These are phyloP conservation scores for Nepenthes mirabilis DNA, from an alignment of 148 eudicot species.

Conservation along the genomic window DNA sequence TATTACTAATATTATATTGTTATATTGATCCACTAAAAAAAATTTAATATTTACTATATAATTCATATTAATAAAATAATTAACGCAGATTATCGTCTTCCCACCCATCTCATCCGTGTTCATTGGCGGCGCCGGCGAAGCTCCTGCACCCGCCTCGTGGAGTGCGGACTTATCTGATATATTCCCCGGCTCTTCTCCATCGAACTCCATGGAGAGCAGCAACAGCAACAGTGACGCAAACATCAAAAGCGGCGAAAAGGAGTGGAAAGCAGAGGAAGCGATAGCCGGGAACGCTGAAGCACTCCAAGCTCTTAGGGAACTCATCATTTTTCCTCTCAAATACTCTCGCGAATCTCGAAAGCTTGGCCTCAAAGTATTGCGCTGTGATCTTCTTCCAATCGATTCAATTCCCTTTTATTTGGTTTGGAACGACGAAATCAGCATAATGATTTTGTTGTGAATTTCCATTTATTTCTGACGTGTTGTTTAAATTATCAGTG, in stretches of 20 bases:
- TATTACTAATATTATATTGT: no score
- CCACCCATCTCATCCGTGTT: no score
- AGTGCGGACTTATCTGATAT: no score
- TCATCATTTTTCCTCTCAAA: conserved; percentile 48
- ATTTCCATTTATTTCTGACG: background rate
- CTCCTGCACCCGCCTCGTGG: no score
- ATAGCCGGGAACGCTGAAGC: conserved; percentile 76
- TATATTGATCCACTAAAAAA: no score
- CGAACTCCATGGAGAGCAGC: background rate
- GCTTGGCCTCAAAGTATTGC: conserved; percentile 53
- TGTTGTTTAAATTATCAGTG: conserved; percentile 28
- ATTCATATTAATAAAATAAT: no score
- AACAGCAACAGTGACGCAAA: background rate
- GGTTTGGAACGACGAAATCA: background rate
- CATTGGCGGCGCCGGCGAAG: no score
- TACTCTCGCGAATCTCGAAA: conserved; percentile 42
- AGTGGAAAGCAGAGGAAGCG: conserved; percentile 69
- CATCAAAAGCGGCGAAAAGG: background rate
- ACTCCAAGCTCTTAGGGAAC: conserved; percentile 69
- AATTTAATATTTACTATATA: no score
- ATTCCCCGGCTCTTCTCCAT: background rate
- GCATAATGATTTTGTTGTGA: background rate
- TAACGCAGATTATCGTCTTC: no score
- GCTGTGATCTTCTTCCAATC: background rate
- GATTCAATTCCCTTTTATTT: background rate